These are phyloP conservation scores for Teratosphaeria nubilosa DNA, from an alignment of 2,329 filamentous ascomycete genomes.

Conservation along the genomic window DNA sequence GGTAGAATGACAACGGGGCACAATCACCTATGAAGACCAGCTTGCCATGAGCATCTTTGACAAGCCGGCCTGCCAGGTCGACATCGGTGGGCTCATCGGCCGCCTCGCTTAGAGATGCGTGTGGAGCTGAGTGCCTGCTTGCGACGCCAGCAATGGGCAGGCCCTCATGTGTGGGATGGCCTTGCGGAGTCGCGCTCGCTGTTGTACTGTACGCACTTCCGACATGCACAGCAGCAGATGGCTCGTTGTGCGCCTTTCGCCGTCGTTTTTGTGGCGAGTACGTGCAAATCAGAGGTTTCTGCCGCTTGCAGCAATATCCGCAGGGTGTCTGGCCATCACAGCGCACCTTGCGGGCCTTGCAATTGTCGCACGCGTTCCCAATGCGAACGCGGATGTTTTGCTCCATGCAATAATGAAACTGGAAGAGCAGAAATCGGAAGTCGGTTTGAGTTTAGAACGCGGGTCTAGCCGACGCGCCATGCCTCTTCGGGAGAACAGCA, in stretches of 20 bases:
- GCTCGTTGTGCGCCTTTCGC: background rate
- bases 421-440: background rate
- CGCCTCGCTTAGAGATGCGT: background rate
- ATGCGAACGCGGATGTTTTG: background rate
- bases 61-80: background rate
- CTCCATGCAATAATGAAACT: background rate
- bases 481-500: background rate
- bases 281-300: conserved; percentile 31
- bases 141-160: background rate
- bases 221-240: background rate
- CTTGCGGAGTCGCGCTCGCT: background rate
- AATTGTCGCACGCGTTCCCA: conserved; percentile 32
- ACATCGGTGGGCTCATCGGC: background rate
- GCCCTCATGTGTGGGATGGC: background rate
- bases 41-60: conserved; percentile 38
- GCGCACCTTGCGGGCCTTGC: conserved; percentile 41
- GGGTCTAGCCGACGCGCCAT: background rate
- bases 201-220: background rate
- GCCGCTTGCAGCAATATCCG: conserved; percentile 36
- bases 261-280: conserved; percentile 16
- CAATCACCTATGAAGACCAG: conserved; percentile 47
- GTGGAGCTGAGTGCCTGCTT: background rate
- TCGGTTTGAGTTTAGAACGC: background rate
- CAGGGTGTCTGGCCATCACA: conserved; percentile 44
- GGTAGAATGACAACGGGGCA: conserved; percentile 43